Percentiles rank a stretch among this genome's conserved stretches.
Conservation (phyloP, 441 rosid species). For the Erodium chrysanthum region DNA sequence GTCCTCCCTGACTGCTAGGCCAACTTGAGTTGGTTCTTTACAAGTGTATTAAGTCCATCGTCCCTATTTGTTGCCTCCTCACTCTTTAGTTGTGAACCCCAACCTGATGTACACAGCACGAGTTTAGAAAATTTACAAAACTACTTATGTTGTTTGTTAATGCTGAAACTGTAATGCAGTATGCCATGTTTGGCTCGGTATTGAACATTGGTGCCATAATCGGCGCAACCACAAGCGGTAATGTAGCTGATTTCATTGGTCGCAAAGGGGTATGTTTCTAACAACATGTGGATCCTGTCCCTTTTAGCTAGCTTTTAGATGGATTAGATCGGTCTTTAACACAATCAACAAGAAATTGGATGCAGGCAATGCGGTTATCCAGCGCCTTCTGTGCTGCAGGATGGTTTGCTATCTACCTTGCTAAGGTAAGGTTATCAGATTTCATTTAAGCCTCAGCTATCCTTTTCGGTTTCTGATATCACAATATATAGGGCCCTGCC, state of each 20-base stretch:
- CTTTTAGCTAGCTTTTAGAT: not conserved
- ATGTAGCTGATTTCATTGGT: conserved; percentile 64
- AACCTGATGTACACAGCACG: too few species aligned
- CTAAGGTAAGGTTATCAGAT: conserved; percentile 48
- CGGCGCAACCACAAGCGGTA: conserved; percentile 84
- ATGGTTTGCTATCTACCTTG: conserved; percentile 87
- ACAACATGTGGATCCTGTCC: too few species aligned
- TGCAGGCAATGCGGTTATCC: conserved; percentile 79
- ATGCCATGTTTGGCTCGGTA: conserved; percentile 77
- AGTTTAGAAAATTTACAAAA: too few species aligned
- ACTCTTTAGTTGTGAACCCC: too few species aligned
- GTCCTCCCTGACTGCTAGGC: too few species aligned
- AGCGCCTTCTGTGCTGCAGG: conserved; percentile 55
- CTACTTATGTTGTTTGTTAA: too few species aligned
- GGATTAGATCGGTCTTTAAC: not conserved
- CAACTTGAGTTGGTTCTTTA: too few species aligned
- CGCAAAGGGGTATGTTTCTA: conserved; percentile 63
- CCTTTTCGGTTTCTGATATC: conserved; percentile 8
- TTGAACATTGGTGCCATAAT: conserved; percentile 90
- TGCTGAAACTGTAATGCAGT: conserved; percentile 32
- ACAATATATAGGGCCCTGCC: conserved; percentile 54
- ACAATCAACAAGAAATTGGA: not conserved
- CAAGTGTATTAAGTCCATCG: too few species aligned
- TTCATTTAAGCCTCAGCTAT: conserved; percentile 15
- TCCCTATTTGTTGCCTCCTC: too few species aligned